Base-by-base conservation (phyloP, 208 protist species). In the Histomonas meleagridis region DNA sequence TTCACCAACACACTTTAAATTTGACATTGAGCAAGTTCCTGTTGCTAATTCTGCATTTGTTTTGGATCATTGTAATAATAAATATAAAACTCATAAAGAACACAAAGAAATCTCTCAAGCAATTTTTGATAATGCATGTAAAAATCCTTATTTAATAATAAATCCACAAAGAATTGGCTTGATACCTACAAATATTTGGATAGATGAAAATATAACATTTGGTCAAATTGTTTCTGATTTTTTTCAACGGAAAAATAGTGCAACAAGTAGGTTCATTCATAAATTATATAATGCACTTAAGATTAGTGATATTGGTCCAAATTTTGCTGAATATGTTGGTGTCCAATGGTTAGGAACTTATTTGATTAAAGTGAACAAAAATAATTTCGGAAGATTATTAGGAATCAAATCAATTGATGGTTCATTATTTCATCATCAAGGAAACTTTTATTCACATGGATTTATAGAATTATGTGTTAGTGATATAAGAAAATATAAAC, bases 211-310 rank as follows among this genome's bases (percentile, higher is more conserved):
- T 86, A 55, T 55, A 38, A 18, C 76, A 16, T 86, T 86, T 55
- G 76, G n/a, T 16, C 46, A 86, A 38, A 51, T 86, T 55, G 76
- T 86, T 16, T 43, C 35, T 35, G 76, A 86, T 21, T 86, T 86
- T n/a, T 86, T 86, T 16, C 76, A 86, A 46, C 23, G 76, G 1
- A 86, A 86, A 86, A 86, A 86, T 46, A 86, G 55, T 55, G 32
- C 76, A 86, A 86, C 51, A 16, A 55, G 76, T n/a, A 12, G 76
- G 9, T 86, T 86, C 38, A 18, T 48, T 32, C 76, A 86, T n/a
- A 86, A 86, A 49, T n/a, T 86, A 16, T 86, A 86, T 48, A 86
- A 86, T 35, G 76, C 76, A 55, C 43, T 86, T 55, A 55, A 55
- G 10, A 4, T 86, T 16, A 86, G 76, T 38, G 76, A 43, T 55